Conservation (phyloP, 1,284 basidiomycete genomes). For the Puccinia brachypodii region DNA sequence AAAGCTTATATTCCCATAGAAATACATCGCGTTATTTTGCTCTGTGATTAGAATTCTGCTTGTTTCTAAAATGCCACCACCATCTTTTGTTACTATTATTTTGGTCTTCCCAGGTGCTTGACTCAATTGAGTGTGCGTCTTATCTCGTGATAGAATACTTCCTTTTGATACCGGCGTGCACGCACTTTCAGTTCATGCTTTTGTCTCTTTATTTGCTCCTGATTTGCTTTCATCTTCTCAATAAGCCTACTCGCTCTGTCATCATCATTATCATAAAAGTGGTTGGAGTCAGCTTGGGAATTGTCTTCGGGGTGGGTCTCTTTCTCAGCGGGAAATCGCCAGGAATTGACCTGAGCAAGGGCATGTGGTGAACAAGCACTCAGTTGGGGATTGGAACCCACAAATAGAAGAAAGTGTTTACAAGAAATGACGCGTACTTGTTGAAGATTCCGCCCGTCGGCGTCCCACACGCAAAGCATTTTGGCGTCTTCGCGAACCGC, state of each 20-base stretch:
- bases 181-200: conserved; percentile 37
- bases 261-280: neutral
- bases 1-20: too few species aligned
- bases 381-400: neutral
- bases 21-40: too few species aligned
- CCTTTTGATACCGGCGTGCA: too few species aligned
- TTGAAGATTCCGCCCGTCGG: conserved; percentile 95
- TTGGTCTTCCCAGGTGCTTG: too few species aligned
- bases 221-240: conserved; percentile 46
- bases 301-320: neutral
- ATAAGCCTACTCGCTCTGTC: conserved; percentile 28
- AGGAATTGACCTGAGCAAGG: neutral
- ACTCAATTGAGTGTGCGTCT: too few species aligned
- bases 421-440: conserved; percentile 70
- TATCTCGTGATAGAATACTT: too few species aligned
- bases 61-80: too few species aligned
- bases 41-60: too few species aligned
- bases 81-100: too few species aligned
- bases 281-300: neutral
- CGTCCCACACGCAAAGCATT: conserved; percentile 90
- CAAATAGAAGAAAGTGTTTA: neutral
- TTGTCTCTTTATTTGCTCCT: conserved; percentile 24
- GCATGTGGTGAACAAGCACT: too few species aligned
- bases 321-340: neutral
- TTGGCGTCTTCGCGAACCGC: conserved; percentile 87